These are phyloP conservation scores for Ceratocystis variospora DNA, from an alignment of 2,329 filamentous ascomycete species.

Conservation along the genomic window DNA sequence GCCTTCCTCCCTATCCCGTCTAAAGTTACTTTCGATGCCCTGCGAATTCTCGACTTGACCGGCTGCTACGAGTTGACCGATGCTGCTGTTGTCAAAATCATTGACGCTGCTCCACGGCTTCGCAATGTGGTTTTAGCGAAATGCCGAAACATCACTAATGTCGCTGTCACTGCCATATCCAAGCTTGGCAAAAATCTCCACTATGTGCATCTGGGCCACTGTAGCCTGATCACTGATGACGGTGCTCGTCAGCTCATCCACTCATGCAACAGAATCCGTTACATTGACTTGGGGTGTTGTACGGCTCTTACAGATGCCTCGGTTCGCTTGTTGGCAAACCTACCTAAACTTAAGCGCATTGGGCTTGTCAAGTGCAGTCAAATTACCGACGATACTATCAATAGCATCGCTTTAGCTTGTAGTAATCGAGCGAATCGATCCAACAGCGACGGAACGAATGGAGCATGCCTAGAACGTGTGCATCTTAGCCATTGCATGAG, in stretches of 20 bases:
- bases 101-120: conserved; percentile 70
- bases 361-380: conserved; percentile 84
- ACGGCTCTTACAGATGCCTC: conserved; percentile 75
- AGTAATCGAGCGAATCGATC: not conserved
- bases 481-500: conserved; percentile 91
- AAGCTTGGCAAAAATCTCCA: conserved; percentile 89
- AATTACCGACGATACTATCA: conserved; percentile 81
- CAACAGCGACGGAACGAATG: conserved; percentile 21
- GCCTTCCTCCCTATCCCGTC: conserved; percentile 70
- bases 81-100: conserved; percentile 74
- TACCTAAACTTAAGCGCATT: conserved; percentile 89
- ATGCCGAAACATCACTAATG: conserved; percentile 83
- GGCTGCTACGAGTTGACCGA: conserved; percentile 77
- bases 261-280: conserved; percentile 81
- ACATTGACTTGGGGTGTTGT: conserved; percentile 97
- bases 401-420: conserved; percentile 21
- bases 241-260: conserved; percentile 75
- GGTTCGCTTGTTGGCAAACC: conserved; percentile 64
- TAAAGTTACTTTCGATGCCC: conserved; percentile 61
- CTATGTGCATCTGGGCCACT: conserved; percentile 92
- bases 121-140: conserved; percentile 91
- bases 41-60: conserved; percentile 87
- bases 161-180: conserved; percentile 73
- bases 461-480: conserved; percentile 67
- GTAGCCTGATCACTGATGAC: conserved; percentile 75